Evolutionary conservation across 495 filamentous ascomycete species (phyloP), one percentile per base, ranked within the genome.

Genomic region (Penicillium taxi): DNA sequence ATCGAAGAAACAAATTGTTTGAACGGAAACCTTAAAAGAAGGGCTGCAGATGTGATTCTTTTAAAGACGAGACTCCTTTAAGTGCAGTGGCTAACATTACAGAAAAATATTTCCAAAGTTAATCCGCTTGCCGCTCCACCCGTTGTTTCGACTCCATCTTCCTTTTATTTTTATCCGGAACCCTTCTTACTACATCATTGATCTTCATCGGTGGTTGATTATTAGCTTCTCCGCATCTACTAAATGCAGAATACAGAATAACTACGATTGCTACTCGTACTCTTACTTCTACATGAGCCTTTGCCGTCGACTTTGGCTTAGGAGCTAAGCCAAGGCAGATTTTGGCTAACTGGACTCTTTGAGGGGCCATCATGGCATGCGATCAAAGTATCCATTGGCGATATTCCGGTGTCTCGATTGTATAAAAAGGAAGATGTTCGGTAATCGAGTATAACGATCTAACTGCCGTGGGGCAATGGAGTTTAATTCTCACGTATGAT

Each of bases 101-200:
- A 37, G 26, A 51, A 44, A 39, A 38, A 23, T 34, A 23, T 18
- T 21, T 6, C 34, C 26, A 20, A 38, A 17, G 15, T 32, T 39
- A 33, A 23, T 37, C 29, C 36, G 41, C 36, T 30, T 45, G 38
- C 49, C 45, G 44, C 38, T 37, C 41, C 49, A 52, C 41, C 45
- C 35, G 45, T 45, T n/a, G n/a, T n/a, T n/a, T n/a, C n/a, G n/a
- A n/a, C n/a, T n/a, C n/a, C n/a, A n/a, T n/a, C n/a, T n/a, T n/a
- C n/a, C n/a, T n/a, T n/a, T n/a, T n/a, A n/a, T n/a, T n/a, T n/a
- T n/a, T n/a, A n/a, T n/a, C n/a, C n/a, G n/a, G n/a, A n/a, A n/a
- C n/a, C n/a, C n/a, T n/a, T n/a, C n/a, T n/a, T n/a, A n/a, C n/a
- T n/a, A n/a, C n/a, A n/a, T n/a, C n/a, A n/a, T n/a, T n/a, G n/a